Base-by-base conservation (phyloP, 768 basidiomycete species). In the Tulasnella sp. region DNA sequence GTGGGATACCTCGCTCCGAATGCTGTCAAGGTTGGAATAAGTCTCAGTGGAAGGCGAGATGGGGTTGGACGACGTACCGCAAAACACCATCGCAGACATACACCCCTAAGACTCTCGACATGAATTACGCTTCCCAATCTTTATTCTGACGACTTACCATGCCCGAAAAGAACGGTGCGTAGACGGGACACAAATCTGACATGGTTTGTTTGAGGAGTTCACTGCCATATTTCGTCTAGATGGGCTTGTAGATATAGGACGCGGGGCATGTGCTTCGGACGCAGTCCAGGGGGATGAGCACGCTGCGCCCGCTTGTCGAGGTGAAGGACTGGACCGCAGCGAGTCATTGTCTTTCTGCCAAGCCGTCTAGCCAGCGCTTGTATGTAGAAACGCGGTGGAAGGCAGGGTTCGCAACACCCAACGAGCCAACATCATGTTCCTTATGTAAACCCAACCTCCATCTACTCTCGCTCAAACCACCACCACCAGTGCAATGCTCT, bases 91-190 rank as follows among this genome's bases (percentile, higher is more conserved):
- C 21, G 49, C 49, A 32, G 31, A 51, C 58, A 58, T 35, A 34
- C 36, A 52, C 48, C 41, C 49, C 46, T 49, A 46, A 40, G 48
- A 63, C 50, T 59, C 42, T 54, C 7, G 12, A 51, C 48, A 17
- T 42, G 40, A 31, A 11, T 17, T 17, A 25, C 6, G 34, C 27
- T 35, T 17, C 27, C 6, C 4, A 15, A 31, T 15, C 21, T 27
- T 34, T 4, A 39, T 17, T 15, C 59, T 17, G 27, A 4, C n/a
- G 9, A 71, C 84, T 68, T 62, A 88, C 91, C 88, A 96, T 91
- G 57, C 86, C 88, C 65, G 89, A 89, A 66, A 98, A 98, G 77
- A 97, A 98, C 63, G 94, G 94, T 56, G 93, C 88, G 72, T 98
- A 98, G 51, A 94, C 91, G 17, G 87, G 87, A 70, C 87, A 90